phyloP scores from a whole-genome alignment of 73 alveolate species.

The Paraurostyla sp. region DNA sequence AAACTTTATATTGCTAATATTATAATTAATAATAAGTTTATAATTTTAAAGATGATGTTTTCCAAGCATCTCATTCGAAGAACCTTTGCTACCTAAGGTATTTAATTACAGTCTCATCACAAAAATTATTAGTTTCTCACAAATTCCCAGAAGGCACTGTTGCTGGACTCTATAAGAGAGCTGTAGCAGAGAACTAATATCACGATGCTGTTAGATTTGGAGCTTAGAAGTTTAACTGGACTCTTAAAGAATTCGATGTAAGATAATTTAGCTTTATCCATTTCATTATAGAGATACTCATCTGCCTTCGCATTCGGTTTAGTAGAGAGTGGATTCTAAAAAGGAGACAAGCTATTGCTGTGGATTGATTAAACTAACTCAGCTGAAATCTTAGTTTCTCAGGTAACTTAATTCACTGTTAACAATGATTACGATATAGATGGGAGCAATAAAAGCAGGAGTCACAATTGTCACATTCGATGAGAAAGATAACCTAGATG shows the following conservation, averaged over 20 bases:
- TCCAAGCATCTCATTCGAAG: conserved; percentile 20
- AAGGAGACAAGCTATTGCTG: conserved; percentile 65
- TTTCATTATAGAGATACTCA: conserved; percentile 27
- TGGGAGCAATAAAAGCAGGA: conserved; percentile 74
- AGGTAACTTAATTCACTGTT: not conserved
- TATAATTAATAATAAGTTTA: not conserved
- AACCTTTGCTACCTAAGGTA: conserved; percentile 42
- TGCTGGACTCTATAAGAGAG: conserved; percentile 48
- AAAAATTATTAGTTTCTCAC: not conserved
- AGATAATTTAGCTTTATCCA: not conserved
- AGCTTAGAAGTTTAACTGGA: conserved; percentile 62
- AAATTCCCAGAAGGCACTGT: conserved; percentile 53
- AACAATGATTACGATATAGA: not conserved
- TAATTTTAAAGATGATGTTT: conserved; percentile 43
- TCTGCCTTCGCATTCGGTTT: conserved; percentile 74
- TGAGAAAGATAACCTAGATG: conserved; percentile 44
- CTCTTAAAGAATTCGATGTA: conserved; percentile 66
- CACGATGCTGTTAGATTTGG: conserved; percentile 69
- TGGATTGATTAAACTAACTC: conserved; percentile 70
- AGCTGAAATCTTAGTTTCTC: conserved; percentile 67
- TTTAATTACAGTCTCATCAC: not conserved
- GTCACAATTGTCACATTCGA: conserved; percentile 64
- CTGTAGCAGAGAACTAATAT: conserved; percentile 54
- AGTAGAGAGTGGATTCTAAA: conserved; percentile 62
- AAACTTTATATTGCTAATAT: not conserved